Evolutionary conservation across 805 yeast genomes (phyloP), one percentile per base, ranked within the genome.

Genomic region (Lipomyces orientalis): DNA sequence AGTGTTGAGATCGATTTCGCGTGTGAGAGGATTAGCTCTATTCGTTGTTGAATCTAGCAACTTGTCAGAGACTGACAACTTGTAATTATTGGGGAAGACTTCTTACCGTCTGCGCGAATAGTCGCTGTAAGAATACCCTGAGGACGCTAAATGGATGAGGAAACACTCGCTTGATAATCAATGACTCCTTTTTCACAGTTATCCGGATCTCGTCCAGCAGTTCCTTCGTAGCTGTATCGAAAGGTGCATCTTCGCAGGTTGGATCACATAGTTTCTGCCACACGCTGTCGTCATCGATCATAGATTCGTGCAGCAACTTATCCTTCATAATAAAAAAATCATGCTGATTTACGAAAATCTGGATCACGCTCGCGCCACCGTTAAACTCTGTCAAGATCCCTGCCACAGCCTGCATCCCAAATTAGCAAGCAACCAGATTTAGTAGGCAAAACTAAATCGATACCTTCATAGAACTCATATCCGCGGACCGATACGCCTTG

Each of bases 361-460:
- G 91, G 8, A 91, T 89, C 8, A 93, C 94, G 66, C 89, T 88
- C 10, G 86, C 83, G 12, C 97, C 97, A 22, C 92, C 94, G 75
- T 94, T 93, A 80, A 88, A 94, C 68, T 88, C 90, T 62, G 87
- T 85, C 60, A 93, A 81, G 19, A 93, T 85, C 61, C 86, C 86
- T 0, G 97, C 91, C 33, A 79, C 63, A 16, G 67, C 64, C 61
- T 64, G 52, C 5, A 14, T 16, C 25, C 16, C 16, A 6, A 19
- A 66, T 55, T 34, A 31, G 12, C 33, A 37, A 16, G 52, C 19
- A 25, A 54, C n/a, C 25, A 16, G 22, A 7, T 9, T 4, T 7
- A 88, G 1, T 14, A 19, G 3, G 3, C 14, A 3, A 33, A 25
- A 57, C 14, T n/a, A n/a, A 29, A 6, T 43, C 34, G 85, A 16